Evolutionary conservation across 2,329 filamentous ascomycete genomes (phyloP).

Genomic region (Sporothrix protearum): DNA sequence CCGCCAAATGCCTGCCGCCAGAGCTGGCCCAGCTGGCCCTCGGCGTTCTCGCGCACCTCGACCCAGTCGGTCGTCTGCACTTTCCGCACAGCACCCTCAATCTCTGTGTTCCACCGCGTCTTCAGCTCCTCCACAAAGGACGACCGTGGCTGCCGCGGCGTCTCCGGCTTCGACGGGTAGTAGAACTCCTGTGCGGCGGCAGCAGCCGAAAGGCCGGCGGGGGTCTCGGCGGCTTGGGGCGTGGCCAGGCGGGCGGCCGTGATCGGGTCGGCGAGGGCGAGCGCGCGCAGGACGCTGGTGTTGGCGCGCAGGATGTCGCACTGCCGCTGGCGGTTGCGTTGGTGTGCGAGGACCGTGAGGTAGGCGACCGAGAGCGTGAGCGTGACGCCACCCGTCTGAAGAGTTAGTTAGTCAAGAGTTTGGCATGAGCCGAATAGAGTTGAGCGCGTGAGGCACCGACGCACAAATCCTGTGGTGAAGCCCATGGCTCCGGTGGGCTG

Average conservation of each 20-base stretch:
- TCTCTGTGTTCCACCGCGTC: conserved; percentile 73
- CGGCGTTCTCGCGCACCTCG: conserved; percentile 56
- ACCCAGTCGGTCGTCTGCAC: conserved; percentile 65
- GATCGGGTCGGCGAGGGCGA: conserved; percentile 45
- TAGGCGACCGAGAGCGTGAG: conserved; percentile 71
- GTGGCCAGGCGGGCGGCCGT: conserved; percentile 31
- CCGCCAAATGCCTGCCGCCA: conserved; percentile 42
- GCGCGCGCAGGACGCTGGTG: conserved; percentile 50
- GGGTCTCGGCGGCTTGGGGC: conserved; percentile 38
- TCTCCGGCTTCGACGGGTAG: conserved; percentile 31
- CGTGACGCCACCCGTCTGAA: conserved; percentile 69
- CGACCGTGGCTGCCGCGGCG: conserved; percentile 50
- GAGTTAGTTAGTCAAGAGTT: neutral
- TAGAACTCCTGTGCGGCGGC: conserved; percentile 23
- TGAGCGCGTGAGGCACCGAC: neutral
- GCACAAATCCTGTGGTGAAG: conserved; percentile 70
- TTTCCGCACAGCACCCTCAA: conserved; percentile 63
- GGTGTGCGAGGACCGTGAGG: conserved; percentile 66
- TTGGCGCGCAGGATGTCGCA: conserved; percentile 56
- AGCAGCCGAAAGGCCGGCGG: conserved; percentile 12
- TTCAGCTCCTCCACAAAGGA: conserved; percentile 65
- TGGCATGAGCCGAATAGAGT: neutral
- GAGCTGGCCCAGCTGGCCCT: conserved; percentile 46
- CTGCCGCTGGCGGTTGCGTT: conserved; percentile 61
- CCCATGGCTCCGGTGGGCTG: conserved; percentile 52